A percentile compares a stretch with the other conserved stretches of the same genome.
Evolutionary conservation across 495 filamentous ascomycete species (phyloP).

Genomic region (Neurospora cerealis): DNA sequence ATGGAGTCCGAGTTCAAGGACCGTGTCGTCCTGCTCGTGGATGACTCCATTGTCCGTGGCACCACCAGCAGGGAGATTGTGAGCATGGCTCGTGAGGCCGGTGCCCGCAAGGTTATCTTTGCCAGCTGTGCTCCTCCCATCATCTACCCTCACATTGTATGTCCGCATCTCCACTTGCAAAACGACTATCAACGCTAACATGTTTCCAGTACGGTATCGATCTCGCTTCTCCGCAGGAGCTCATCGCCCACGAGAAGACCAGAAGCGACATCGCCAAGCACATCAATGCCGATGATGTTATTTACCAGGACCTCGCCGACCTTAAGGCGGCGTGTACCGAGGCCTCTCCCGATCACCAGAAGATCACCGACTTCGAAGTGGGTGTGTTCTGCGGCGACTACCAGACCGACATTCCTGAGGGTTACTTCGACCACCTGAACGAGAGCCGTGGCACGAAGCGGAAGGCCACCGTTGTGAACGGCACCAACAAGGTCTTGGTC

Average conservation of each 20-base stretch:
- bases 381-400: slow-evolving; percentile 94
- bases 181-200: background rate
- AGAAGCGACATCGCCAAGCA: slow-evolving; percentile 58
- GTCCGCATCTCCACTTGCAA: background rate
- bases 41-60: slow-evolving; percentile 89
- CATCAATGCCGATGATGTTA: slow-evolving; percentile 85
- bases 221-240: slow-evolving; percentile 69
- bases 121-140: slow-evolving; percentile 82
- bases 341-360: slow-evolving; percentile 41
- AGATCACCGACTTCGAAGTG: slow-evolving; percentile 67
- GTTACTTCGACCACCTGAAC: slow-evolving; percentile 83
- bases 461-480: slow-evolving; percentile 28
- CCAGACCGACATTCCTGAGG: slow-evolving; percentile 69
- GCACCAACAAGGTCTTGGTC: background rate
- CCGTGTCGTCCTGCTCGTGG: slow-evolving; percentile 76
- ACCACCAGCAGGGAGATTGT: slow-evolving; percentile 91
- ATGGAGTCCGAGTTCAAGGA: slow-evolving; percentile 82
- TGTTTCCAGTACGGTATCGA: slow-evolving; percentile 68
- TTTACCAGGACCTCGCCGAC: slow-evolving; percentile 82
- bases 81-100: slow-evolving; percentile 83
- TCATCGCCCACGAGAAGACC: slow-evolving; percentile 74
- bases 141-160: slow-evolving; percentile 46
- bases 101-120: slow-evolving; percentile 84
- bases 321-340: slow-evolving; percentile 73
- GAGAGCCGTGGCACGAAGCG: slow-evolving; percentile 59